Evolutionary conservation across 306 rosid species (phyloP), one percentile per base, ranked within the genome.

Genomic region (Castanea mollissima): DNA sequence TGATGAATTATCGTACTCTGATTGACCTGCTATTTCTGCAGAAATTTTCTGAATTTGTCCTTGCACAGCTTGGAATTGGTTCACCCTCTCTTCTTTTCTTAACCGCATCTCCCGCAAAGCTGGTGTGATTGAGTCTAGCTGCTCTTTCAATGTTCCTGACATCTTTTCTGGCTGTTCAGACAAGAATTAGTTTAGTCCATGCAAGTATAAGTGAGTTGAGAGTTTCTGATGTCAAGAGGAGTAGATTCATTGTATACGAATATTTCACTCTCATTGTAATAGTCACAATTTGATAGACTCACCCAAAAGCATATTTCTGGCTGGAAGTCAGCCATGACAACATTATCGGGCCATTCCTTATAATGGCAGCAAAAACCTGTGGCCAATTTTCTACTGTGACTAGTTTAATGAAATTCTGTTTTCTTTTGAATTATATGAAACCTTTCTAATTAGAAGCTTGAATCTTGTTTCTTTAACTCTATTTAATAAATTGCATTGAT

Each of bases 61-160:
- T 80, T 87, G 99, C 64, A 93, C 92, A 18, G 85, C 81, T 72
- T 83, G 88, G 80, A 93, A 96, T 84, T 91, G 92, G 78, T 85
- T 93, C 85, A 92, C 44, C 84, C 99, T 90, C 73, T 93, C 99
- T 80, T 90, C 96, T 86, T 91, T 96, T 87, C 94, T 90, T 83
- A 81, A 52, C 46, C 91, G 84, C 98, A 96, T 93, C 76, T 96
- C 98, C 72, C 73, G 81, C 80, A 93, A 86, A 64, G 96, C 94
- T 51, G 99, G 99, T 29, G 92, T 90, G 77, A 96, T 90, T 19
- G 99, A 96, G 82, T 96, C 94, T 85, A 96, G 85, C 85, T 96
- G 99, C 87, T 90, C 96, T 86, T 90, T 93, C 81, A 96, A 87
- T 46, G 94, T 84, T 78, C 99, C 99, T 5, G 83, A 80, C 91